Percentiles rank a stretch among this genome's conserved stretches.
Conservation (phyloP, 1,284 basidiomycete genomes). For the Ceratobasidium sp. region DNA sequence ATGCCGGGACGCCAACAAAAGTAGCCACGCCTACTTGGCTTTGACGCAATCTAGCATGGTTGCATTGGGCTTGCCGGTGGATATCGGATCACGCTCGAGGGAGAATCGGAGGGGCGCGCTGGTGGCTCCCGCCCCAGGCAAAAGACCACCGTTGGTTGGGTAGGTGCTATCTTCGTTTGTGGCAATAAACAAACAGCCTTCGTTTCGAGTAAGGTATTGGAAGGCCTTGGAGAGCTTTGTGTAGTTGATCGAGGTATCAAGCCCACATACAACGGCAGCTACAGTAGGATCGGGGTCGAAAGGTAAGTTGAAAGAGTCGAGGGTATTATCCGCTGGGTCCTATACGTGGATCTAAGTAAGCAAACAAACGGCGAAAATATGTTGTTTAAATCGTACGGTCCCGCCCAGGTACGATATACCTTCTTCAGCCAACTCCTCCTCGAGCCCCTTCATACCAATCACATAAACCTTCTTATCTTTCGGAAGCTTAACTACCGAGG, state of each 20-base stretch:
- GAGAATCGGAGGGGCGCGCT: constrained; percentile 83
- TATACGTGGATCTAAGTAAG: constrained; percentile 52
- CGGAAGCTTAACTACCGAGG: constrained; percentile 85
- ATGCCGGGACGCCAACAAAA: background rate
- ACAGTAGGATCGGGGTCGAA: constrained; percentile 77
- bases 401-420: constrained; percentile 85
- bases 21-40: constrained; percentile 73
- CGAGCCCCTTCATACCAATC: constrained; percentile 89
- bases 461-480: constrained; percentile 95
- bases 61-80: constrained; percentile 89
- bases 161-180: constrained; percentile 95
- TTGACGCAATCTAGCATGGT: constrained; percentile 96
- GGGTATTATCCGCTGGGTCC: constrained; percentile 83
- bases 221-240: constrained; percentile 93
- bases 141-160: constrained; percentile 77
- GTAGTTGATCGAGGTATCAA: constrained; percentile 83
- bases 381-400: constrained; percentile 63
- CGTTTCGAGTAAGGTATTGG: constrained; percentile 83
- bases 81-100: constrained; percentile 72
- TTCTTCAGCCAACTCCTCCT: constrained; percentile 88
- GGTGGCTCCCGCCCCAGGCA: constrained; percentile 85
- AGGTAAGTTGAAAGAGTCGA: constrained; percentile 73
- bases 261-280: constrained; percentile 89
- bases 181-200: constrained; percentile 83
- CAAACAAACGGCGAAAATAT: background rate